Evolutionary conservation across 2,329 filamentous ascomycete species (phyloP).

Genomic region (Trichoderma cornu-damae): DNA sequence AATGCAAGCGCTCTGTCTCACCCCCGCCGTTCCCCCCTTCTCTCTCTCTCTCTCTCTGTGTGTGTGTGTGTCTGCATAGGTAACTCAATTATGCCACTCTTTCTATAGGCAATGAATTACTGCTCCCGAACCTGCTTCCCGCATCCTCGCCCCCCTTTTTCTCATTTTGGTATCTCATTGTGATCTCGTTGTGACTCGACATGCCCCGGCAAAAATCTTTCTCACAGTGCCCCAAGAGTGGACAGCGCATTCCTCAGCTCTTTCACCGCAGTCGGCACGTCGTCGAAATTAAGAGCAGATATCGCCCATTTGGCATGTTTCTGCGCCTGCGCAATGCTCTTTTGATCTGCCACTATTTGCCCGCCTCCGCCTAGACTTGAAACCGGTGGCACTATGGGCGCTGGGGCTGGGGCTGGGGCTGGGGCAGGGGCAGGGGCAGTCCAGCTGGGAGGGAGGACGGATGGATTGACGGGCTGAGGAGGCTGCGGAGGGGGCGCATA

Average conservation of each 20-base stretch:
- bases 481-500: constrained; percentile 19
- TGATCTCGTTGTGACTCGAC: background rate
- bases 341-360: constrained; percentile 25
- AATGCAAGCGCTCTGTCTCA: background rate
- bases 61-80: too few relatives aligned
- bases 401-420: constrained; percentile 18
- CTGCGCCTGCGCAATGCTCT: constrained; percentile 74
- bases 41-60: too few relatives aligned
- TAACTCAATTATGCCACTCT: constrained; percentile 4
- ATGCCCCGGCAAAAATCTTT: background rate
- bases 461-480: constrained; percentile 22
- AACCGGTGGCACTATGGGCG: constrained; percentile 14
- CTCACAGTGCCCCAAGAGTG: constrained; percentile 55
- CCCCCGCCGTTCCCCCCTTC: too few relatives aligned
- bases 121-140: background rate
- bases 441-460: constrained; percentile 13
- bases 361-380: background rate
- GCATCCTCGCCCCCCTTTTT: background rate
- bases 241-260: constrained; percentile 74
- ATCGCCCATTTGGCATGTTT: constrained; percentile 98
- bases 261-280: constrained; percentile 81
- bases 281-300: constrained; percentile 93
- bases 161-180: constrained; percentile 7
- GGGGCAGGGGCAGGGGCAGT: constrained; percentile 17
- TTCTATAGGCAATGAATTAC: constrained; percentile 5